phyloP scores from a whole-genome alignment of 371 early-diverging fungal genomes.

The Mucor sp. region DNA sequence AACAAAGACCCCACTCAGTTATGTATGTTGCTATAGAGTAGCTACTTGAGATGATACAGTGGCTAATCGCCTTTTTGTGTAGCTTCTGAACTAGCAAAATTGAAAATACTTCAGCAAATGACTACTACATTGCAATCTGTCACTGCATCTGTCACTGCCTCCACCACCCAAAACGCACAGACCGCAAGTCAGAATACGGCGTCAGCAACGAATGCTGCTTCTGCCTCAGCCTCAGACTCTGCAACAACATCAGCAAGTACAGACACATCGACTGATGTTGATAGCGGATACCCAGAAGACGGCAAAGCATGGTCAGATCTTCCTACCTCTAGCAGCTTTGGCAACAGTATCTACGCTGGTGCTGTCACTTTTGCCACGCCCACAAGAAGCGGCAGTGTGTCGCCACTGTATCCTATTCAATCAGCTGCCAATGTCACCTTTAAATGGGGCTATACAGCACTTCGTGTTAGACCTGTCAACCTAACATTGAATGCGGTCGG shows the following conservation, averaged over 20 bases:
- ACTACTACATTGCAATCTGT: background rate
- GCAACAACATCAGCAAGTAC: background rate
- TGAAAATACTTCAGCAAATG: background rate
- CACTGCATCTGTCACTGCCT: background rate
- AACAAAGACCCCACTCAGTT: background rate
- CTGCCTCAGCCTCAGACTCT: background rate
- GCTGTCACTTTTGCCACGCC: conserved; percentile 19
- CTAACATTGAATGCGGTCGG: conserved; percentile 20
- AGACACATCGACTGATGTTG: background rate
- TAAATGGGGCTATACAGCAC: conserved; percentile 16
- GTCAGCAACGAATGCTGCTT: background rate
- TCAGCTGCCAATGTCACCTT: conserved; percentile 23
- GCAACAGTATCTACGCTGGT: conserved; percentile 17
- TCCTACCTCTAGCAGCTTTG: conserved; percentile 22
- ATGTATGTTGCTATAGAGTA: background rate
- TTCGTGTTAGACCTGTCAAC: conserved; percentile 20
- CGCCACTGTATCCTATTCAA: conserved; percentile 20
- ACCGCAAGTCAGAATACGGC: background rate
- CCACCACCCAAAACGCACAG: background rate
- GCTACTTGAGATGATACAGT: background rate
- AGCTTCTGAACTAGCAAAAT: background rate
- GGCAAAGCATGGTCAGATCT: conserved; percentile 6
- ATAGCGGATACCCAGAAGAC: conserved; percentile 1
- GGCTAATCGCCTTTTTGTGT: background rate
- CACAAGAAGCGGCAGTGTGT: conserved; percentile 5